Base-by-base conservation (phyloP, 371 early-diverging fungal species). In the Dichotomocladium elegans region DNA sequence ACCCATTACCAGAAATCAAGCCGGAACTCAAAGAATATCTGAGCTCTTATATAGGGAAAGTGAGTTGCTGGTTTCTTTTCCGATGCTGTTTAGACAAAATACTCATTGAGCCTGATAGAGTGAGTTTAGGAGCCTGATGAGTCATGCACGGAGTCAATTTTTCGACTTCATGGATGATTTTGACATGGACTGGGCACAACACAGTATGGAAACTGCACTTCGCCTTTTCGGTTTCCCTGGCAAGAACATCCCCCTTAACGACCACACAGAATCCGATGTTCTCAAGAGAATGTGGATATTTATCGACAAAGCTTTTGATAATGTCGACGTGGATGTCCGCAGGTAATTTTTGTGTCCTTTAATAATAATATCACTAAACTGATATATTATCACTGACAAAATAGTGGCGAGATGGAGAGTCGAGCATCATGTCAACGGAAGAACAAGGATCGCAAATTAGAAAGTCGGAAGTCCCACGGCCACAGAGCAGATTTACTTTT, bases 361-460 rank as follows among this genome's bases (percentile, higher is more conserved):
- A 44, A 3, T 8, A 24, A 41, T 19, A 41, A 27, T 24, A 27
- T 27, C 11, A 44, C 28, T 27, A 24, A 42, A 24, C 42, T 43
- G 4, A 4, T 43, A 21, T 9, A 43, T 43, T 25, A 4, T n/a
- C 24, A 42, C 5, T 4, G 5, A n/a, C 4, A 5, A 3, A 42
- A 44, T 54, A 55, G 55, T 24, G 49, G 49, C 29, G 49, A 55
- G 33, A 55, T n/a, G 29, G 55, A 48, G 43, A 41, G 55, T 31
- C 5, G 17, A 17, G 47, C 40, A 37, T 47, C 47, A 19, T 19
- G 40, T 30, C 27, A 27, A 19, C 55, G 55, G 17, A 33, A 42
- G 8, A 55, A 55, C 28, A n/a, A 19, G 30, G 21, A 40, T 15
- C 40, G 41, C 15, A 8, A 9, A 11, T 9, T 7, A 26, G 41